A percentile compares a stretch with the other conserved stretches of the same genome.
These are phyloP conservation scores for Eimeria nieschulzi DNA, from an alignment of 169 alveolate genomes.

Conservation along the genomic window DNA sequence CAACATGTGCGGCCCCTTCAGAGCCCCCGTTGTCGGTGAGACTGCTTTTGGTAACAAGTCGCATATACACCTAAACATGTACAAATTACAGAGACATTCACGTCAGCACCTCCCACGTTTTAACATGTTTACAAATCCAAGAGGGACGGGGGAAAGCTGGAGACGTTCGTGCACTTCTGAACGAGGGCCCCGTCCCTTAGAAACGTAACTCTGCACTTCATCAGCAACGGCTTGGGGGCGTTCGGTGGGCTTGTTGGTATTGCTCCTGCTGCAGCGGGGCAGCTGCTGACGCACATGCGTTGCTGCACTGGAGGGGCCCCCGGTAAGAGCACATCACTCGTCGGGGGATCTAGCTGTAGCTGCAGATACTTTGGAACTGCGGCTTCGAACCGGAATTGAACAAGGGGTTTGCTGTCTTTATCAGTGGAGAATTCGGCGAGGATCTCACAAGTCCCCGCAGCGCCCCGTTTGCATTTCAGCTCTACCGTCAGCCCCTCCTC, in stretches of 20 bases:
- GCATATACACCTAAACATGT: too few species aligned
- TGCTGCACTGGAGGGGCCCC: conserved; percentile 66
- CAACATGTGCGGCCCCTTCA: too few species aligned
- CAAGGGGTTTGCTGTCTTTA: conserved; percentile 9
- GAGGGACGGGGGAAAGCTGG: conserved; percentile 29
- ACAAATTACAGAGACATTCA: too few species aligned
- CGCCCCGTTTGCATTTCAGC: not conserved
- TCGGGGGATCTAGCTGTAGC: conserved; percentile 42
- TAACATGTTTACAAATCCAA: too few species aligned
- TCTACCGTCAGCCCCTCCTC: not conserved
- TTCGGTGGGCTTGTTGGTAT: conserved; percentile 15
- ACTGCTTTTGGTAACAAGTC: too few species aligned
- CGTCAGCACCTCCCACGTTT: too few species aligned
- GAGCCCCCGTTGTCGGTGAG: too few species aligned
- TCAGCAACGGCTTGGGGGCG: conserved; percentile 49
- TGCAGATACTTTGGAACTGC: conserved; percentile 61
- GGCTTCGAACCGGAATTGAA: conserved; percentile 41
- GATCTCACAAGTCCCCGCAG: conserved; percentile 1
- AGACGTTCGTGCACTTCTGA: conserved; percentile 62
- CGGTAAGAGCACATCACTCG: conserved; percentile 43
- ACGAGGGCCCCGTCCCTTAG: conserved; percentile 21
- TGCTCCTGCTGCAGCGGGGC: conserved; percentile 40
- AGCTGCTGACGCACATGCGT: conserved; percentile 35
- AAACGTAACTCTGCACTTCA: conserved; percentile 67
- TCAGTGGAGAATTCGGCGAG: conserved; percentile 38